These are phyloP conservation scores for Ashbya aceris DNA, from an alignment of 1,139 yeast genomes.

Conservation along the genomic window DNA sequence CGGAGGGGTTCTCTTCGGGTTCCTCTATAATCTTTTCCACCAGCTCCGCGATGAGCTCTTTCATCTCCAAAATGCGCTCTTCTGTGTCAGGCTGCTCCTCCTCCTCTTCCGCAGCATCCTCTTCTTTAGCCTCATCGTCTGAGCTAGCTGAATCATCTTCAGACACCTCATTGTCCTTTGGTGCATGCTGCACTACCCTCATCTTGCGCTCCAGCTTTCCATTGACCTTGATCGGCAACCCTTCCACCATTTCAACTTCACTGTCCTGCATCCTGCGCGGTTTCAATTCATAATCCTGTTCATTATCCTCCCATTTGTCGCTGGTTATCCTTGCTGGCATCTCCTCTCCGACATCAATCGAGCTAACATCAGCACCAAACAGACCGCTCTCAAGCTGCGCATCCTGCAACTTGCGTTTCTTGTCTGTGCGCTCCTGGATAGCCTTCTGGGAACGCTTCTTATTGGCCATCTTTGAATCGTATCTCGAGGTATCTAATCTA, in stretches of 20 bases:
- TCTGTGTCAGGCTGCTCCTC: constrained; percentile 46
- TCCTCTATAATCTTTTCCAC: constrained; percentile 77
- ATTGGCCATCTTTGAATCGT: constrained; percentile 18
- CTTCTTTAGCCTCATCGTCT: constrained; percentile 21
- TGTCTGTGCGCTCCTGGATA: constrained; percentile 25
- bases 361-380: constrained; percentile 28
- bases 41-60: constrained; percentile 75
- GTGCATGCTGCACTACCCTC: constrained; percentile 23
- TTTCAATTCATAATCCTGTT: constrained; percentile 56
- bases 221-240: constrained; percentile 70
- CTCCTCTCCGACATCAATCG: constrained; percentile 23
- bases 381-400: constrained; percentile 39
- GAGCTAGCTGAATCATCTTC: constrained; percentile 26
- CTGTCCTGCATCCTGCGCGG: constrained; percentile 40
- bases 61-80: constrained; percentile 49
- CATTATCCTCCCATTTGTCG: constrained; percentile 47
- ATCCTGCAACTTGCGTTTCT: constrained; percentile 48
- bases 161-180: constrained; percentile 18
- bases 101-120: constrained; percentile 29
- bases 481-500: too few species aligned
- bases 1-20: constrained; percentile 74
- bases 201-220: constrained; percentile 63
- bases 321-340: constrained; percentile 13
- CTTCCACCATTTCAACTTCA: constrained; percentile 47
- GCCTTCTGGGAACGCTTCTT: constrained; percentile 21